These are phyloP conservation scores for Limonium bicolor DNA, from an alignment of 148 eudicot species.

Conservation along the genomic window DNA sequence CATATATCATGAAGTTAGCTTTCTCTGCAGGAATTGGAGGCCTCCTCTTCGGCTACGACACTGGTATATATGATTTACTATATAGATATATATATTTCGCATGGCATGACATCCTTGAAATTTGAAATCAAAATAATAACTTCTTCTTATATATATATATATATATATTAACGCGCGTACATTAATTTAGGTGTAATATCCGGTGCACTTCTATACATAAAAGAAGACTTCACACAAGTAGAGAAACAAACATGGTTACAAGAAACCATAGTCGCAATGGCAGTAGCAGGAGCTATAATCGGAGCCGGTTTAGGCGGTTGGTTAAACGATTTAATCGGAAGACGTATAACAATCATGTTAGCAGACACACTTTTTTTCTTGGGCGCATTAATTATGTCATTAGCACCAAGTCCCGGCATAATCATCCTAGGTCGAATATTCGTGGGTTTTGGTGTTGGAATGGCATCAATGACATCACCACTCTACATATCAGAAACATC, in stretches of 20 bases:
- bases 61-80: conserved; percentile 20
- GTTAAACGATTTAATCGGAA: conserved; percentile 43
- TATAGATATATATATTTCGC: background rate
- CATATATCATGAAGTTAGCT: conserved; percentile 66
- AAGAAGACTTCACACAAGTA: conserved; percentile 44
- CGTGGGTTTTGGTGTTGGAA: conserved; percentile 73
- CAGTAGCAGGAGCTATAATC: conserved; percentile 61
- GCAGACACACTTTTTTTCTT: conserved; percentile 49
- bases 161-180: background rate
- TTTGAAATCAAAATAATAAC: background rate
- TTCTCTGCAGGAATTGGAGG: conserved; percentile 68
- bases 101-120: background rate
- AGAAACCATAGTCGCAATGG: conserved; percentile 77
- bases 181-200: conserved; percentile 46
- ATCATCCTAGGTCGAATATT: conserved; percentile 50
- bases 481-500: conserved; percentile 74
- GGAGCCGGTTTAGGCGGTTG: conserved; percentile 64
- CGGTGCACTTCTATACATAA: conserved; percentile 61
- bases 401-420: conserved; percentile 35
- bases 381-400: conserved; percentile 54
- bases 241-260: conserved; percentile 39
- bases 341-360: conserved; percentile 36
- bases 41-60: conserved; percentile 67
- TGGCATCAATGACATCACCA: conserved; percentile 80
- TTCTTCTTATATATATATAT: background rate